Percentiles rank a stretch among this genome's conserved stretches.
These are phyloP conservation scores for Pichia occidentalis DNA, from an alignment of 805 yeast genomes.

Conservation along the genomic window DNA sequence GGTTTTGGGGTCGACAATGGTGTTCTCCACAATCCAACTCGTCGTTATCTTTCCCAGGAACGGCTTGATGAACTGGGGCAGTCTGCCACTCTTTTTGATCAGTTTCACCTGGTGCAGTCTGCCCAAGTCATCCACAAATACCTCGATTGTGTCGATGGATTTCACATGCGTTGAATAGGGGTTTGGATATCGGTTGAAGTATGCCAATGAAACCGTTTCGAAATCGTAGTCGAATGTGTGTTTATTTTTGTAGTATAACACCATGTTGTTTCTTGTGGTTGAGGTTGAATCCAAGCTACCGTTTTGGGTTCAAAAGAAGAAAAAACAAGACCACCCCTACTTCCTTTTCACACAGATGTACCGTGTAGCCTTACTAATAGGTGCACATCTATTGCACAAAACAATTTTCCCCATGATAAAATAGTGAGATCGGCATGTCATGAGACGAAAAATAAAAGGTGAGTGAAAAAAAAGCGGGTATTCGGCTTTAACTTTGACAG, in stretches of 20 bases:
- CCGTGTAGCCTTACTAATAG: too few species aligned
- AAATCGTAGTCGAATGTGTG: constrained; percentile 61
- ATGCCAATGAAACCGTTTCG: constrained; percentile 66
- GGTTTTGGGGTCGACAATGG: constrained; percentile 58
- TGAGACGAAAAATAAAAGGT: too few species aligned
- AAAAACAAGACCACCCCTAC: too few species aligned
- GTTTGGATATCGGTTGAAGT: constrained; percentile 66
- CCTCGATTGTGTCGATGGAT: constrained; percentile 70
- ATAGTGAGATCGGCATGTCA: too few species aligned
- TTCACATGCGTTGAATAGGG: constrained; percentile 84
- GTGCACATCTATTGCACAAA: too few species aligned
- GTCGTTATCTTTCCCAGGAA: constrained; percentile 64
- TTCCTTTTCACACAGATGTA: too few species aligned
- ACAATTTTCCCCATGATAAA: too few species aligned
- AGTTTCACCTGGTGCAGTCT: constrained; percentile 65
- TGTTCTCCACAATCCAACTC: constrained; percentile 76
- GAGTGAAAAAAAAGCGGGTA: too few species aligned
- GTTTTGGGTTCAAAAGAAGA: too few species aligned
- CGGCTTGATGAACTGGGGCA: constrained; percentile 75
- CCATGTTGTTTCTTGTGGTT: constrained; percentile 39
- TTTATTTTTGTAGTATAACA: constrained; percentile 49
- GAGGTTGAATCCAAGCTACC: neutral
- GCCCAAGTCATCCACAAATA: constrained; percentile 54
- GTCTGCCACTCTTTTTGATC: constrained; percentile 69
- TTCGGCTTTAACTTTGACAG: too few species aligned